Percentiles rank a stretch among this genome's conserved stretches.
These are phyloP conservation scores for Fusarium kyushuense DNA, from an alignment of 2,329 filamentous ascomycete species.

Conservation along the genomic window DNA sequence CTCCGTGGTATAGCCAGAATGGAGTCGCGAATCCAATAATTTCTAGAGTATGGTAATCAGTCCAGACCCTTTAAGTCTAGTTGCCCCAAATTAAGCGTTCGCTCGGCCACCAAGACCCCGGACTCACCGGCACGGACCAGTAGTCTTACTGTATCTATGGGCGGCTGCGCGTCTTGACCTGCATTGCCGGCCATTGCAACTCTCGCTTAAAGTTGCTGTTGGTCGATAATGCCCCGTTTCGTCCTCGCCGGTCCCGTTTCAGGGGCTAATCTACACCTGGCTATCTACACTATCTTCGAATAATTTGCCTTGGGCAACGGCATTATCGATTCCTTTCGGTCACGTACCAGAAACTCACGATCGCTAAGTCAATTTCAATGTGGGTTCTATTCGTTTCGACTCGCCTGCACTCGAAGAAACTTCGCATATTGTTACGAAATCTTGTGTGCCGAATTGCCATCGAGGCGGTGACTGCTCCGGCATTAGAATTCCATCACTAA, in stretches of 20 bases:
- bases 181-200: not conserved
- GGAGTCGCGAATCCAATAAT: constrained; percentile 8
- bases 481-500: constrained; percentile 13
- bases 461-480: constrained; percentile 13
- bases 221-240: constrained; percentile 1
- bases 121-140: constrained; percentile 29
- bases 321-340: constrained; percentile 17
- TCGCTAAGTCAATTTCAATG: not conserved
- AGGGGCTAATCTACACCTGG: not conserved
- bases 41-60: not conserved
- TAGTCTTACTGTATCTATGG: constrained; percentile 8
- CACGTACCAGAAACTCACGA: constrained; percentile 9
- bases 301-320: not conserved
- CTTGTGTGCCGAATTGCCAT: constrained; percentile 7
- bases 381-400: constrained; percentile 3
- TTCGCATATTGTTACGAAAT: constrained; percentile 28
- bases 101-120: constrained; percentile 6
- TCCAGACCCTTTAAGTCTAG: constrained; percentile 17
- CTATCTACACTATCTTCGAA: constrained; percentile 10
- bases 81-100: not conserved
- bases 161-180: not conserved
- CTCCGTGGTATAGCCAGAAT: constrained; percentile 5
- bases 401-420: not conserved
- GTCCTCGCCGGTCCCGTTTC: not conserved
- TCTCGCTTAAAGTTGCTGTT: constrained; percentile 31